Base-by-base conservation (phyloP, 768 basidiomycete species). In the Russula virescens region DNA sequence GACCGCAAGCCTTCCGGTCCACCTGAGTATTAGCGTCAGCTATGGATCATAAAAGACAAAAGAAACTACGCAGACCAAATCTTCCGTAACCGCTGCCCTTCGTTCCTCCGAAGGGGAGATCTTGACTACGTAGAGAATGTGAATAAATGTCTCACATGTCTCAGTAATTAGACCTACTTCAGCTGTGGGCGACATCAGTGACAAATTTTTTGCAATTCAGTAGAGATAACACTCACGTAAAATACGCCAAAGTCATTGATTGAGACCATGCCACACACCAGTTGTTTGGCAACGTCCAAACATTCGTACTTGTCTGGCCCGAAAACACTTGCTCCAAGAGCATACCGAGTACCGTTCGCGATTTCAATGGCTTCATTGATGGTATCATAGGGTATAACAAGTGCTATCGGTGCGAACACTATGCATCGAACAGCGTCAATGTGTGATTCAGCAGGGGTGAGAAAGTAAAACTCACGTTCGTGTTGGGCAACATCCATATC, bases 211-310 rank as follows among this genome's bases (percentile, higher is more conserved):
- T 26, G 49, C 42, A n/a, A 61, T 54, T 48, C 26, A 58, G 51
- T 40, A 51, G 65, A 21, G 40, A 34, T 13, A 35, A 51, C 64
- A 78, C 86, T 78, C 70, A 91, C 86, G 71, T 94, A 93, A 75
- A 86, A 93, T 9, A 89, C 87, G 14, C 83, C 94, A 71, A 93
- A 97, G 76, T 98, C 97, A 69, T 98, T 98, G 65, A 97, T 80
- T 21, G 94, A 87, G 3, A 98, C 96, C 97, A 99, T 98, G 50
- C 96, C 96, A 69, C 93, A 95, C 56, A 96, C 85, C 55, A 99
- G 77, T 52, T 79, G 76, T 67, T 85, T 85, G 31, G 94, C 94
- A 23, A 98, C 88, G 52, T 87, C 78, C 57, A 91, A 68, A 70
- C 92, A 94, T 47, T 88, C 77, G 45, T 82, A 80, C 72, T 89